Evolutionary conservation across 805 yeast genomes (phyloP).

Genomic region (Ogataea henricii): DNA sequence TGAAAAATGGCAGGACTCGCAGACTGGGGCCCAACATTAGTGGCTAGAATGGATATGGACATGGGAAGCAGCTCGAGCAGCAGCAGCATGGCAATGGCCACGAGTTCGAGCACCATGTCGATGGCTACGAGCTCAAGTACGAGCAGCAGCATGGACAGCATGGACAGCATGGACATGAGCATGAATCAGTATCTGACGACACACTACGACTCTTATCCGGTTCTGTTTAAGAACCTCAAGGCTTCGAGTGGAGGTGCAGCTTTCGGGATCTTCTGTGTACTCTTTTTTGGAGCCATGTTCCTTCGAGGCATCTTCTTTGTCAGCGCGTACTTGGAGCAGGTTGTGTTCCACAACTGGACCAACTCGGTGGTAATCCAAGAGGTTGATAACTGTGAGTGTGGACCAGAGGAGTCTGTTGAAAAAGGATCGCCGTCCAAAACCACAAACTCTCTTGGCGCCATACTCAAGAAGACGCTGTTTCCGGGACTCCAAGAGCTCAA

Average conservation of each 20-base stretch:
- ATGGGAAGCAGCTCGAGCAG: conserved; percentile 18
- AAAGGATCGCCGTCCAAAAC: conserved; percentile 8
- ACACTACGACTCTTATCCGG: conserved; percentile 56
- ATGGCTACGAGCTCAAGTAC: conserved; percentile 23
- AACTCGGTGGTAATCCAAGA: conserved; percentile 34
- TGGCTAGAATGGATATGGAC: conserved; percentile 8
- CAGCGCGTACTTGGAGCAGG: conserved; percentile 66
- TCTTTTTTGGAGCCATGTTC: conserved; percentile 59
- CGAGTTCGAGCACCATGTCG: conserved; percentile 11
- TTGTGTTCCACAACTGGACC: conserved; percentile 52
- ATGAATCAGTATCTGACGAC: conserved; percentile 65
- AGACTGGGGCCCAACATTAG: neutral
- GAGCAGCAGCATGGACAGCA: conserved; percentile 14
- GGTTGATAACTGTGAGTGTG: conserved; percentile 38
- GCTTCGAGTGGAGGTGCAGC: conserved; percentile 63
- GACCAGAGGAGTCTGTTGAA: conserved; percentile 29
- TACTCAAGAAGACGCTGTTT: conserved; percentile 34
- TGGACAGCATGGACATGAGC: conserved; percentile 31
- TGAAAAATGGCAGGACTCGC: neutral
- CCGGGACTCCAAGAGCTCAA: conserved; percentile 39
- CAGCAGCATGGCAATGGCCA: conserved; percentile 16
- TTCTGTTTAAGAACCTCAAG: conserved; percentile 53
- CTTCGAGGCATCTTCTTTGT: conserved; percentile 61
- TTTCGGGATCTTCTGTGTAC: conserved; percentile 68
- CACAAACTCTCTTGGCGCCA: conserved; percentile 13